A percentile compares a stretch with the other conserved stretches of the same genome.
These are phyloP conservation scores for Colletotrichum theobromicola DNA, from an alignment of 2,329 filamentous ascomycete genomes.

Conservation along the genomic window DNA sequence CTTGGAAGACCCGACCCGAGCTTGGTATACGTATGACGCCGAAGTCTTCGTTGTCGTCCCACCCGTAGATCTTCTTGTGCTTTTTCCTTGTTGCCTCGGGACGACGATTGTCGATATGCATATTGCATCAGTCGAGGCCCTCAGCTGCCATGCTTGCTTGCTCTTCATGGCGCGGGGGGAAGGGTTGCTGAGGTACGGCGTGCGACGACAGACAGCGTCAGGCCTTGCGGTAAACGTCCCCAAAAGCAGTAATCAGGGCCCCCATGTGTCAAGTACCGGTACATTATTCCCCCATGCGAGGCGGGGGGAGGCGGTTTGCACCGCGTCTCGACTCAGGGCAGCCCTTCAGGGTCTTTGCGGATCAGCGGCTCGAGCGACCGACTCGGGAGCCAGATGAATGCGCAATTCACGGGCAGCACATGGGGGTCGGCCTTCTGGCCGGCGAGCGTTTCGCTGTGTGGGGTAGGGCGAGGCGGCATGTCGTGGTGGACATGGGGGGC, in stretches of 20 bases:
- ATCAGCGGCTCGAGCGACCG: constrained; percentile 24
- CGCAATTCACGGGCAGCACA: background rate
- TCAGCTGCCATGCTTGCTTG: background rate
- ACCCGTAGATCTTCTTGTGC: background rate
- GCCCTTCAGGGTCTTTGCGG: constrained; percentile 18
- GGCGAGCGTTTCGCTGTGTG: constrained; percentile 18
- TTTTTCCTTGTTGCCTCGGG: background rate
- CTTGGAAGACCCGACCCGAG: constrained; percentile 3
- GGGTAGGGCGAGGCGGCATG: constrained; percentile 12
- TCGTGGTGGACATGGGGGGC: constrained; percentile 7
- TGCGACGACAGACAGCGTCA: background rate
- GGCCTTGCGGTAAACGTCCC: constrained; percentile 14
- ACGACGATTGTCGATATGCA: background rate
- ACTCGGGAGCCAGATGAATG: background rate
- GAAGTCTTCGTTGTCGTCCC: background rate
- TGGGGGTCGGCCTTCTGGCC: constrained; percentile 1
- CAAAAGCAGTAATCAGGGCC: constrained; percentile 1
- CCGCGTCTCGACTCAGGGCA: constrained; percentile 8
- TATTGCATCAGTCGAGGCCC: background rate
- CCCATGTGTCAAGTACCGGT: constrained; percentile 8
- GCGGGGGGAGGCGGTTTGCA: background rate
- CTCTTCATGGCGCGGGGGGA: background rate
- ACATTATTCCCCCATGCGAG: background rate
- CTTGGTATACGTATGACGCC: constrained; percentile 14
- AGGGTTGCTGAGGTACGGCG: background rate